Evolutionary conservation across 2,329 filamentous ascomycete genomes (phyloP).

Genomic region (Calycina herbarum): DNA sequence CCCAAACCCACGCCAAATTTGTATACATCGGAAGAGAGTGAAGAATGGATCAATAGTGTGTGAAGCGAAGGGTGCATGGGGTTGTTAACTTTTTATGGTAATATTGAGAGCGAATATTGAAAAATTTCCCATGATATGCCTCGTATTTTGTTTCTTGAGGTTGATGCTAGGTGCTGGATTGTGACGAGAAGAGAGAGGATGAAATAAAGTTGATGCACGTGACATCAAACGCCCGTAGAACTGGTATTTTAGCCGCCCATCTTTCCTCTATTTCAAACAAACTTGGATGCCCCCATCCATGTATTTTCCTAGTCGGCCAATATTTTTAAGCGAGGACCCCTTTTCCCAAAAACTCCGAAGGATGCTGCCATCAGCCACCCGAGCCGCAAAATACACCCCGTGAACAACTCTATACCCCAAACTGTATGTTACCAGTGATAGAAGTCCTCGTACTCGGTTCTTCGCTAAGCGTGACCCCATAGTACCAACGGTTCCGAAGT

Average conservation of each 20-base stretch:
- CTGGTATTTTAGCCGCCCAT: too few relatives aligned
- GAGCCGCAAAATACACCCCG: neutral
- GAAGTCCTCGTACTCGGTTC: neutral
- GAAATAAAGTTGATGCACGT: neutral
- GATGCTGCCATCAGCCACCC: neutral
- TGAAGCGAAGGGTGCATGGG: neutral
- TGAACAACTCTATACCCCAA: too few relatives aligned
- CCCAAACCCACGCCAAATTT: slow-evolving; percentile 11
- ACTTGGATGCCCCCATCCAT: too few relatives aligned
- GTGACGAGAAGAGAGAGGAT: neutral
- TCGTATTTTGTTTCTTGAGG: neutral
- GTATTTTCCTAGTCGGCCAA: too few relatives aligned
- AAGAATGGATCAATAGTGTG: slow-evolving; percentile 12
- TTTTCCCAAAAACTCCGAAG: neutral
- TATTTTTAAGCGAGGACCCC: too few relatives aligned
- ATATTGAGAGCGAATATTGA: neutral
- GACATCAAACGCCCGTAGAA: neutral
- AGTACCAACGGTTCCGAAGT: neutral
- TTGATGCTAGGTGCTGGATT: too few relatives aligned
- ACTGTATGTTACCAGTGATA: too few relatives aligned
- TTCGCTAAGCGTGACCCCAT: neutral
- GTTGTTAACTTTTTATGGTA: neutral
- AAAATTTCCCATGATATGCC: too few relatives aligned
- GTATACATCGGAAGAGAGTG: slow-evolving; percentile 13
- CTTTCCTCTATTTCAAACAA: too few relatives aligned